Evolutionary conservation across 768 basidiomycete genomes (phyloP).

Genomic region (Leccinum sublutescens): DNA sequence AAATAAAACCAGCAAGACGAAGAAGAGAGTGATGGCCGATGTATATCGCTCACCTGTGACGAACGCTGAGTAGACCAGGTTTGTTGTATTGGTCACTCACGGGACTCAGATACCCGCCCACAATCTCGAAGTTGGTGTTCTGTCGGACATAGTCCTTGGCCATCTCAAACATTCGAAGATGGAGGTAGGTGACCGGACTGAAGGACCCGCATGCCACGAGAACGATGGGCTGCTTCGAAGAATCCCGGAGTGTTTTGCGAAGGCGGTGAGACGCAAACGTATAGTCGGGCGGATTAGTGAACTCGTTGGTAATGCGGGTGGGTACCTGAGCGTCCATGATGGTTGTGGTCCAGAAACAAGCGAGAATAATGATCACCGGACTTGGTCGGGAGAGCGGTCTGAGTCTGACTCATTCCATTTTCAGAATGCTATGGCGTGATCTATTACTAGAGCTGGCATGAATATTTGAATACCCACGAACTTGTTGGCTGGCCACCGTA

Average conservation of each 20-base stretch:
- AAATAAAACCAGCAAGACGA: background rate
- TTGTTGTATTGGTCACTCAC: slow-evolving; percentile 98
- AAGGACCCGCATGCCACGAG: slow-evolving; percentile 98
- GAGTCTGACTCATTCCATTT: background rate
- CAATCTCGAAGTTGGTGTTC: slow-evolving; percentile 89
- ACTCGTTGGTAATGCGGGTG: slow-evolving; percentile 30
- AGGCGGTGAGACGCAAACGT: slow-evolving; percentile 68
- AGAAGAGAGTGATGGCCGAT: slow-evolving; percentile 3
- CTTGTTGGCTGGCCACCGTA: background rate
- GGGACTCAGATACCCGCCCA: slow-evolving; percentile 95
- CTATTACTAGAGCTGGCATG: slow-evolving; percentile 12
- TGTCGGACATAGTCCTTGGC: slow-evolving; percentile 93
- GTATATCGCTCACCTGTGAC: slow-evolving; percentile 69
- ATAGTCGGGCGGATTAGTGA: slow-evolving; percentile 67
- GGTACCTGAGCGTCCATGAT: slow-evolving; percentile 27
- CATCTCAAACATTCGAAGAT: slow-evolving; percentile 99
- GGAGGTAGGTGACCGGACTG: slow-evolving; percentile 96
- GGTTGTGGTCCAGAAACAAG: slow-evolving; percentile 12
- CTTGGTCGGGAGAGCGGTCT: slow-evolving; percentile 7
- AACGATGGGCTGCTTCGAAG: slow-evolving; percentile 79
- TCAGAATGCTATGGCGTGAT: slow-evolving; percentile 1
- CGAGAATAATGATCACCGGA: slow-evolving; percentile 4
- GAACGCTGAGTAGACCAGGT: slow-evolving; percentile 83
- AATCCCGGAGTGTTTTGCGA: slow-evolving; percentile 51
- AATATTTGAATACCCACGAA: slow-evolving; percentile 19